Evolutionary conservation across 441 rosid species (phyloP).

Genomic region (Biscutella laevigata): DNA sequence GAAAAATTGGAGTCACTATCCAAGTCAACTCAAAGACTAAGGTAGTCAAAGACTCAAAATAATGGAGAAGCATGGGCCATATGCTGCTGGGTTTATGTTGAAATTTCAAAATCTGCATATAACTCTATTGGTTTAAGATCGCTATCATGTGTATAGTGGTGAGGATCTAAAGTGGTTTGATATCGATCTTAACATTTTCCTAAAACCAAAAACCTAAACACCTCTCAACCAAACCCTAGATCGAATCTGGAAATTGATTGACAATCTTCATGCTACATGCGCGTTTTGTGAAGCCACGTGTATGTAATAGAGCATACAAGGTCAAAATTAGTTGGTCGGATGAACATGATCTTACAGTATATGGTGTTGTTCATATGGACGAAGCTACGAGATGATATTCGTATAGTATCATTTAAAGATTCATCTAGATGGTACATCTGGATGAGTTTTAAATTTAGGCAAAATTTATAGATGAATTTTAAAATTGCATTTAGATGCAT

Average conservation of each 20-base stretch:
- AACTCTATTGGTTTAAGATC: too few species aligned
- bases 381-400: too few species aligned
- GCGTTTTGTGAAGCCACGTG: slow-evolving; percentile 4
- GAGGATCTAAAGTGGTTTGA: not conserved
- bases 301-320: slow-evolving; percentile 6
- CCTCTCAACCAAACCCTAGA: slow-evolving; percentile 15
- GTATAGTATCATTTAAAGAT: too few species aligned
- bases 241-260: not conserved
- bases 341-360: slow-evolving; percentile 21
- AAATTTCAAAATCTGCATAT: not conserved
- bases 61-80: slow-evolving; percentile 17
- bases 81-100: slow-evolving; percentile 11
- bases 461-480: too few species aligned
- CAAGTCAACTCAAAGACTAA: slow-evolving; percentile 10
- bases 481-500: too few species aligned
- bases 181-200: not conserved
- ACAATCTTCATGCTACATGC: not conserved
- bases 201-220: not conserved
- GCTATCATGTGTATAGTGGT: not conserved
- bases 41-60: slow-evolving; percentile 15
- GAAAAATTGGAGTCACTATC: slow-evolving; percentile 9
- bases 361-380: too few species aligned
- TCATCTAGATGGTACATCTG: too few species aligned
- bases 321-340: slow-evolving; percentile 22
- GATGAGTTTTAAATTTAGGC: too few species aligned